These are phyloP conservation scores for Xylaria intraflava DNA, from an alignment of 495 filamentous ascomycete genomes.

Conservation along the genomic window DNA sequence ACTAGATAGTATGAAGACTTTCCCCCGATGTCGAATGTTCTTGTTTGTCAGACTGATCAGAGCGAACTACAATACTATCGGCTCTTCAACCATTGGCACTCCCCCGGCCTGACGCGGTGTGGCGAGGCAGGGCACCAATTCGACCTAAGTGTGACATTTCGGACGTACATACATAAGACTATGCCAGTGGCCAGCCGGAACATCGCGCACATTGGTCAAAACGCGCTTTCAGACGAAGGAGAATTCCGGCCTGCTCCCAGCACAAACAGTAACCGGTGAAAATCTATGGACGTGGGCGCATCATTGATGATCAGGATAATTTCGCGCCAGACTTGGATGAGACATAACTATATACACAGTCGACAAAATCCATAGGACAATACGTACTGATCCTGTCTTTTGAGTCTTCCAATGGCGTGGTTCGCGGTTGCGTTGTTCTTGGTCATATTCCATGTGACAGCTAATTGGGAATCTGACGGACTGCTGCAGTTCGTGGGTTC, in stretches of 20 bases:
- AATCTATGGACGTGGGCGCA: not conserved
- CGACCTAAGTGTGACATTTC: not conserved
- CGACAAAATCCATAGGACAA: not conserved
- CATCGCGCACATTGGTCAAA: not conserved
- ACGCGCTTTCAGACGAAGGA: not conserved
- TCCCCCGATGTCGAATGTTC: too few species aligned
- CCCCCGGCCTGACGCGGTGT: conserved; percentile 44
- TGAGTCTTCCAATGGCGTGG: too few species aligned
- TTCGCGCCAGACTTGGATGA: not conserved
- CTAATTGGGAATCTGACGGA: too few species aligned
- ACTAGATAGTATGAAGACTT: too few species aligned
- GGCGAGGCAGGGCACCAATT: conserved; percentile 24
- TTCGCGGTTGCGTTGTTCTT: too few species aligned
- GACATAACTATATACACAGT: not conserved
- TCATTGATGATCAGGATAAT: not conserved
- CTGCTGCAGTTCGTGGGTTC: too few species aligned
- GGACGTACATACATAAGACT: not conserved
- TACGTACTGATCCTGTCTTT: not conserved
- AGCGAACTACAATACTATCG: conserved; percentile 24
- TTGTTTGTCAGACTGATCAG: conserved; percentile 15
- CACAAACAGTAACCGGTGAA: not conserved
- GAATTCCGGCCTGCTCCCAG: not conserved
- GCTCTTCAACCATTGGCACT: conserved; percentile 35
- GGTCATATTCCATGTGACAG: not conserved
- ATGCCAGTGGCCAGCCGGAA: not conserved